Base-by-base conservation (phyloP, 495 filamentous ascomycete genomes). In the Xylaria telfairii region DNA sequence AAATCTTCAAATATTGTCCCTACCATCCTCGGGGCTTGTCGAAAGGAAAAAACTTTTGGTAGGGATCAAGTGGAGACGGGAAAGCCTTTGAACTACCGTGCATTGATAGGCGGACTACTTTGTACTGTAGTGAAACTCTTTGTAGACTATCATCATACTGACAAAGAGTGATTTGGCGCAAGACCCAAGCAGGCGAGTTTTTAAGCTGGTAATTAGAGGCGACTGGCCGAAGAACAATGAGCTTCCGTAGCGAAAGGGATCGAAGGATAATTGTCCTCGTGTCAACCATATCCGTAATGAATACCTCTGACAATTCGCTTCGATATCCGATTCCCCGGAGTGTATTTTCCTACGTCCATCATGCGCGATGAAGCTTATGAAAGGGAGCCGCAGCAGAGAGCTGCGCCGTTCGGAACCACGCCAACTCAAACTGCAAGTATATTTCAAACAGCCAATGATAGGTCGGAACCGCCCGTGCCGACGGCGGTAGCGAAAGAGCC, bases 391-490 rank as follows among this genome's bases (percentile, higher is more conserved):
- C 53, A 70, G 69, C 73, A 42, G 72, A 15, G 39, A 69, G 72
- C 61, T 61, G 75, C 75, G 74, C 72, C 74, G 59, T 65, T 71
- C 61, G 71, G 69, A 47, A 70, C 69, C 60, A 53, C 68, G 54
- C 74, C 74, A 32, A 72, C 68, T 54, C 51, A 68, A 30, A 71
- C 74, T 6, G 19, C 67, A 19, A 32, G n/a, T 63, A 17, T 69
- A 57, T 37, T 62, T 39, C 28, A n/a, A 41, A 44, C 57, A 15
- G 61, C 51, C 15, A 47, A 68, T 26, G 68, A 46, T 47, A 66
- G 65, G 12, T 63, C 56, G 24, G 59, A 66, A 24, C 67, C 72
- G n/a, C 70, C 74, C 10, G n/a, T 28, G 8, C 70, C 70, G 28
- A 68, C 71, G 15, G 68, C 65, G 15, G 21, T 12, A 28, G 63